A percentile compares a stretch with the other conserved stretches of the same genome.
These are phyloP conservation scores for Achlya hypogyna DNA, from an alignment of 352 stramenopile genomes.

Conservation along the genomic window DNA sequence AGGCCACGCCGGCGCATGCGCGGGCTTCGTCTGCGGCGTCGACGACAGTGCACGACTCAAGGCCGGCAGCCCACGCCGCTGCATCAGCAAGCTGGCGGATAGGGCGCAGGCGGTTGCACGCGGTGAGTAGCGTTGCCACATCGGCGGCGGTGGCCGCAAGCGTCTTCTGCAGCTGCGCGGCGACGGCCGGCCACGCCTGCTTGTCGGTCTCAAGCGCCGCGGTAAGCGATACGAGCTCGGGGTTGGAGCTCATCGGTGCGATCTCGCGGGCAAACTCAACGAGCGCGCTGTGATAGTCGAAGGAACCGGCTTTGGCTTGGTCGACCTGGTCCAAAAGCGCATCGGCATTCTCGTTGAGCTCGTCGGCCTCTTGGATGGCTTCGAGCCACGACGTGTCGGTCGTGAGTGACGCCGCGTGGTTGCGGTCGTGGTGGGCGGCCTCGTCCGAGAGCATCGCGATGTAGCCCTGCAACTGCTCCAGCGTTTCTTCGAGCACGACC, in stretches of 20 bases:
- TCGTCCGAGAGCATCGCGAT: background rate
- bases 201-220: background rate
- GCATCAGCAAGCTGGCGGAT: background rate
- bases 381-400: slow-evolving; percentile 10
- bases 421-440: background rate
- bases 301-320: background rate
- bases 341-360: slow-evolving; percentile 17
- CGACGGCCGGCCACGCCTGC: background rate
- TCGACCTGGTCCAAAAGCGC: background rate
- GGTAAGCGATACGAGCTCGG: background rate
- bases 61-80: background rate
- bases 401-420: background rate
- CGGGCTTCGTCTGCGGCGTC: background rate
- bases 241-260: background rate
- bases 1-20: background rate
- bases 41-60: background rate
- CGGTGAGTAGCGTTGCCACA: background rate
- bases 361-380: slow-evolving; percentile 16
- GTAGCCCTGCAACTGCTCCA: slow-evolving; percentile 4
- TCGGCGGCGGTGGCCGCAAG: background rate
- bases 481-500: background rate
- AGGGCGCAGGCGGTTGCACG: background rate
- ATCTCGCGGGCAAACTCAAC: background rate
- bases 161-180: background rate
- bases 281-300: background rate